phyloP scores from a whole-genome alignment of 352 stramenopile species.

The Phytopythium boreale region DNA sequence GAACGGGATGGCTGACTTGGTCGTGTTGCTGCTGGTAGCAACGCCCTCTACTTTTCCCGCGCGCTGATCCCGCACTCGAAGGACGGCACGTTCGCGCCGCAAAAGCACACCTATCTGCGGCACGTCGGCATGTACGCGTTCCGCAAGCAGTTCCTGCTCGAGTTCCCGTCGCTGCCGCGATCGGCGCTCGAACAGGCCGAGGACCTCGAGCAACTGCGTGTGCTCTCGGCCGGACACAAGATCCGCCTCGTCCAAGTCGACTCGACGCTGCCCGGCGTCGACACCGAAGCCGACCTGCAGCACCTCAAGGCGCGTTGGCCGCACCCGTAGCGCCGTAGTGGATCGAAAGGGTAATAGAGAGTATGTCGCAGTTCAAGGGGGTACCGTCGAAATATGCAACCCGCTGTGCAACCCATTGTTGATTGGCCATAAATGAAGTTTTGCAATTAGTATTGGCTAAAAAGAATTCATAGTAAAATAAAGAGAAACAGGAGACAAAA shows the following conservation, averaged over 20 bases:
- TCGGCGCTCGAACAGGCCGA: constrained; percentile 60
- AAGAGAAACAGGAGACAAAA: no score
- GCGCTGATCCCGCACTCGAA: constrained; percentile 79
- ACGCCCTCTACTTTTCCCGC: constrained; percentile 85
- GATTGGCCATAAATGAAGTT: no score
- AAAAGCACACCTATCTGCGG: constrained; percentile 52
- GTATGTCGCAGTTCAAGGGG: no score
- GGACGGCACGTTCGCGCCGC: constrained; percentile 43
- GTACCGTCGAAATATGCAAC: no score
- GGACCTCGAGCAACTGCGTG: constrained; percentile 83
- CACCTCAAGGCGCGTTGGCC: constrained; percentile 41
- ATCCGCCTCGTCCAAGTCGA: constrained; percentile 71
- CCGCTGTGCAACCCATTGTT: no score
- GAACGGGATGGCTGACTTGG: not conserved
- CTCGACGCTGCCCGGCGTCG: constrained; percentile 58
- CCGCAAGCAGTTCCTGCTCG: constrained; percentile 60
- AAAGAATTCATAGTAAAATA: no score
- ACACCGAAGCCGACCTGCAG: constrained; percentile 66
- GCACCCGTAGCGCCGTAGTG: no score
- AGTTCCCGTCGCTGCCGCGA: constrained; percentile 55
- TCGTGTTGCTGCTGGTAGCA: constrained; percentile 22
- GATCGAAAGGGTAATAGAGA: no score
- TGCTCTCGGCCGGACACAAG: constrained; percentile 69
- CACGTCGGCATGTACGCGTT: constrained; percentile 86
- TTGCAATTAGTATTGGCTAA: no score